Evolutionary conservation across 352 stramenopile species (phyloP).

Genomic region (Phytophthora macrochlamydospora): DNA sequence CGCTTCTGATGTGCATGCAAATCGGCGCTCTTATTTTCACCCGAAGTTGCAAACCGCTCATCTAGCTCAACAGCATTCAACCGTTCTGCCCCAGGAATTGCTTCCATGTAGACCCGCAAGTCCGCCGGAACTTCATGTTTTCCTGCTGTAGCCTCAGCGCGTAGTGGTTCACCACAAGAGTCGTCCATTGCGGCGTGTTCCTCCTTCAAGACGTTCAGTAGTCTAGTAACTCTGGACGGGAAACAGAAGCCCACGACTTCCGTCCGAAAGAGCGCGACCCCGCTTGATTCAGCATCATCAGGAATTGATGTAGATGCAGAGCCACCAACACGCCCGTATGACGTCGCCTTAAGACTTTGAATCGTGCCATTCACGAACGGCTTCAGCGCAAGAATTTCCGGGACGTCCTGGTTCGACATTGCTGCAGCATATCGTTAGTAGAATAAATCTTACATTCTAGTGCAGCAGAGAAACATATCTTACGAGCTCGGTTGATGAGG

Average conservation of each 20-base stretch:
- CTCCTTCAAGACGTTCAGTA: conserved; percentile 51
- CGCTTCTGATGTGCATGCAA: conserved; percentile 37
- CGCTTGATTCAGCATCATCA: conserved; percentile 21
- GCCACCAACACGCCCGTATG: conserved; percentile 28
- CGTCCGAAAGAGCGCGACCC: conserved; percentile 35
- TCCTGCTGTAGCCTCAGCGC: conserved; percentile 6
- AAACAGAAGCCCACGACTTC: conserved; percentile 69
- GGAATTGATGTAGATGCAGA: conserved; percentile 11
- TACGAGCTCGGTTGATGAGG: conserved; percentile 79
- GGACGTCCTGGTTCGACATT: conserved; percentile 79
- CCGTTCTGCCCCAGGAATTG: conserved; percentile 45
- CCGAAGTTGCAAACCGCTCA: conserved; percentile 9
- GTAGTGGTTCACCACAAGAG: neutral
- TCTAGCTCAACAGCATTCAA: conserved; percentile 69
- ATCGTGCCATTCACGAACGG: conserved; percentile 74
- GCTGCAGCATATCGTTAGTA: conserved; percentile 30
- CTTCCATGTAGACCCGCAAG: conserved; percentile 52
- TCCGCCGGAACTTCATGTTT: conserved; percentile 8
- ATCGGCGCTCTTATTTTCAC: conserved; percentile 4
- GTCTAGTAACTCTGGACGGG: conserved; percentile 32
- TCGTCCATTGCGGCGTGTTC: conserved; percentile 21
- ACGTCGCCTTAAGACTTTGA: conserved; percentile 52
- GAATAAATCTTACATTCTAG: neutral
- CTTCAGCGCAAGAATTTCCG: conserved; percentile 55
- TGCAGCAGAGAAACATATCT: conserved; percentile 13